Evolutionary conservation across 768 basidiomycete species (phyloP), one percentile per base, ranked within the genome.

Genomic region (Rubroboletus pulcherrimus): DNA sequence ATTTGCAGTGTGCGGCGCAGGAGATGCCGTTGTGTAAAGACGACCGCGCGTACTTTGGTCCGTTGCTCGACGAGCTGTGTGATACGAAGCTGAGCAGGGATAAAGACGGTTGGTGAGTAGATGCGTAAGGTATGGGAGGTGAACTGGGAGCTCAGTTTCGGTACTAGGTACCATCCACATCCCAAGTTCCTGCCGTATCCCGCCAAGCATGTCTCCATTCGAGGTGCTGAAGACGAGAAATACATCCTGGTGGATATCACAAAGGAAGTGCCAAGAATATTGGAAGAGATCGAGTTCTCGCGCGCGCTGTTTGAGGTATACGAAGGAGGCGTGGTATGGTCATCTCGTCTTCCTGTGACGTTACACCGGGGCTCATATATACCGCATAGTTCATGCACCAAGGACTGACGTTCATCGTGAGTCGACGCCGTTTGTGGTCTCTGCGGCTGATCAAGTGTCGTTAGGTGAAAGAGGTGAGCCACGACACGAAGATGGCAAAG

Each of bases 281-380:
- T 96, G 9, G 93, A 96, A 71, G 91, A 94, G 66, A 75, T 92
- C 24, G 93, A 95, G 70, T 70, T 86, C 40, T 91, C 89, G 21
- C 76, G 93, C 31, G 91, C 91, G 0, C 72, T 93, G 52, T 96
- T 94, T 60, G 93, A 95, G 69, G 73, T 90, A 9, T 96, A 94
- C 63, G 92, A 94, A 72, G 93, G 93, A 12, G 92, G 85, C 5
- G 84, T 95, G 58, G 89, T 90, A 69, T 19, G 60, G 77, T 75
- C 33, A 7, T 41, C 21, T 21, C 21, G 21, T 21, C 21, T 21
- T 21, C 21, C 21, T 21, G 21, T 21, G 21, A 21, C 21, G 21
- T 21, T 21, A 2, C 21, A 21, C 21, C 2, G 21, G 21, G 21
- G 21, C 21, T 21, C 21, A 21, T 21, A 21, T 21, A 21, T 21